Percentiles rank a stretch among this genome's conserved stretches.
Evolutionary conservation across 2,329 filamentous ascomycete species (phyloP).

Genomic region (Aspergillus tamarii): DNA sequence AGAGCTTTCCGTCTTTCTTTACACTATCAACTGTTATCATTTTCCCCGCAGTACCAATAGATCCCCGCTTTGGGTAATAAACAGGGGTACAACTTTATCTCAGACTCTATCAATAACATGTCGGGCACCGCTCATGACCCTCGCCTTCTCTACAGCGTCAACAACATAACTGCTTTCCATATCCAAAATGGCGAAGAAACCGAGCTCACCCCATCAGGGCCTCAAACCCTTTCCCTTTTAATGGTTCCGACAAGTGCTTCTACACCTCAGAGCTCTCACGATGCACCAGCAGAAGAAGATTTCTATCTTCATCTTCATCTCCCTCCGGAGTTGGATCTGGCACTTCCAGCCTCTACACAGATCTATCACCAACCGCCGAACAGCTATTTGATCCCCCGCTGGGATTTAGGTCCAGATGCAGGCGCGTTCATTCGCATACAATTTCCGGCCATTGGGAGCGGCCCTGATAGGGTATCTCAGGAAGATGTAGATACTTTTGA

Average conservation of each 20-base stretch:
- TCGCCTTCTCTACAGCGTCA: constrained; percentile 56
- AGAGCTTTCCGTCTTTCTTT: not conserved
- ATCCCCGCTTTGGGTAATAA: not conserved
- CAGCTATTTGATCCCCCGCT: constrained; percentile 92
- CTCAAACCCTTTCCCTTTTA: constrained; percentile 87
- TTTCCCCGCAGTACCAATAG: not conserved
- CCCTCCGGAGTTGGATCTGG: constrained; percentile 89
- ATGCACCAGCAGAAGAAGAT: constrained; percentile 74
- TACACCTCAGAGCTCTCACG: constrained; percentile 56
- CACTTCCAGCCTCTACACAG: constrained; percentile 91
- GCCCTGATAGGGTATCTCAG: constrained; percentile 68
- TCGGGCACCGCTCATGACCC: constrained; percentile 38
- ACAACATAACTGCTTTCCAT: constrained; percentile 88
- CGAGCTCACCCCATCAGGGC: constrained; percentile 78
- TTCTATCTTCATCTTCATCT: constrained; percentile 97
- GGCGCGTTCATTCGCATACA: constrained; percentile 93
- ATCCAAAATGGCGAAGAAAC: constrained; percentile 85
- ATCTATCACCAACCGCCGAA: constrained; percentile 94
- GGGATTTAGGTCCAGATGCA: constrained; percentile 86
- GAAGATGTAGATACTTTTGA: constrained; percentile 97
- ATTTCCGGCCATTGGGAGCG: constrained; percentile 75
- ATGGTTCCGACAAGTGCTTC: constrained; percentile 92
- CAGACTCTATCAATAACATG: constrained; percentile 20
- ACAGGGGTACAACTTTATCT: not conserved
- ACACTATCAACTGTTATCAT: not conserved